A percentile compares a stretch with the other conserved stretches of the same genome.
phyloP scores from a whole-genome alignment of 2,329 filamentous ascomycete genomes.

The Myriosclerotinia scirpicola region DNA sequence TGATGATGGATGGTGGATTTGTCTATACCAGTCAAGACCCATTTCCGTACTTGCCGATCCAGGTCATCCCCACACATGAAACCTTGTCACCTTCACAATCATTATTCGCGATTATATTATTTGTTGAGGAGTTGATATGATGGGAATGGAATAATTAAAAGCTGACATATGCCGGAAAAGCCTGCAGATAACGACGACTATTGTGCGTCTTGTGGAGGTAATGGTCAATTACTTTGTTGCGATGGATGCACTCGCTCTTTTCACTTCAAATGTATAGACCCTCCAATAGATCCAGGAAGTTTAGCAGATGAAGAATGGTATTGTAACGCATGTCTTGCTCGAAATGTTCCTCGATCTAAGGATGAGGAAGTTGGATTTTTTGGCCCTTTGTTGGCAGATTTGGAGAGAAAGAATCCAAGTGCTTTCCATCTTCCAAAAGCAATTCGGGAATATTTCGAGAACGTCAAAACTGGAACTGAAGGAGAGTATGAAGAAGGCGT shows the following conservation, averaged over 20 bases:
- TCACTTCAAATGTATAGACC: constrained; percentile 85
- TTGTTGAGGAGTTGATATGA: constrained; percentile 22
- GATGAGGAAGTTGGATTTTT: constrained; percentile 55
- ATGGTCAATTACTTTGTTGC: constrained; percentile 86
- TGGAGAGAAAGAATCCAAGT: constrained; percentile 68
- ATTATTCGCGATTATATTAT: constrained; percentile 27
- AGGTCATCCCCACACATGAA: constrained; percentile 34
- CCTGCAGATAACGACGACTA: constrained; percentile 81
- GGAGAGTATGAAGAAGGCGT: constrained; percentile 76
- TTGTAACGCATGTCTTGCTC: constrained; percentile 69
- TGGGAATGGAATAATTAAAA: constrained; percentile 13
- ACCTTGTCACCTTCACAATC: constrained; percentile 31
- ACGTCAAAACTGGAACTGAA: constrained; percentile 71
- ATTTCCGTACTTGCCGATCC: constrained; percentile 38
- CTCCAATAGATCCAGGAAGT: constrained; percentile 60
- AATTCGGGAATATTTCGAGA: constrained; percentile 75
- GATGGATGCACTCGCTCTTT: constrained; percentile 89
- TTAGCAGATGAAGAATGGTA: constrained; percentile 74
- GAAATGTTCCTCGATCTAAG: constrained; percentile 43
- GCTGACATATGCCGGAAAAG: constrained; percentile 35
- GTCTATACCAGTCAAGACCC: constrained; percentile 22
- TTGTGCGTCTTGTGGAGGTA: constrained; percentile 81
- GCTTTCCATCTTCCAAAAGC: constrained; percentile 70
- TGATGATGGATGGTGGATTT: constrained; percentile 26
- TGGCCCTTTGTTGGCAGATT: constrained; percentile 59